Base-by-base conservation (phyloP, 2,329 filamentous ascomycete genomes). In the Grosmannia huntii region DNA sequence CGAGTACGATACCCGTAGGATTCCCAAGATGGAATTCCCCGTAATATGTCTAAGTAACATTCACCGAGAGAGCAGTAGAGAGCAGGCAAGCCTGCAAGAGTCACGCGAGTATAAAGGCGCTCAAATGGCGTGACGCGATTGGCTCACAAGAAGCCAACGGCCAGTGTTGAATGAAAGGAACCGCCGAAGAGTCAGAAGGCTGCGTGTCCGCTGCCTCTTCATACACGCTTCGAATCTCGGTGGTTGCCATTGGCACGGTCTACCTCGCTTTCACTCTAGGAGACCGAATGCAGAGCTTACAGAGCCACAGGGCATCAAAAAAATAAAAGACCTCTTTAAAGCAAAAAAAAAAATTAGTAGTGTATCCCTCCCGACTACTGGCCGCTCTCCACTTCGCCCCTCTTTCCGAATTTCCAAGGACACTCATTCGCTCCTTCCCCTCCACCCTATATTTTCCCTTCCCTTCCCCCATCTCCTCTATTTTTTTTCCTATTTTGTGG, bases 401-500 rank as follows among this genome's bases (percentile, higher is more conserved):
- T 58, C 56, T 57, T 61, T 59, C 51, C 46, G 46, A 60, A 58
- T 53, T 58, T 58, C 57, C 54, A 57, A 21, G 41, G 46, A 33
- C 49, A 53, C 58, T 59, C 58, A 61, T 61, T 61, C 60, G 60
- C 60, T 60, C 58, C 41, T 61, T 60, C 60, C 61, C 60, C 60
- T 63, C 61, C 61, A 61, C 59, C 57, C 57, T 62, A 58, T 60
- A 58, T 56, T 50, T 53, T 56, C 33, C 52, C 44, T 59, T 48
- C 50, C 27, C 49, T 36, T 57, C 56, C 53, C 46, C 67, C 33
- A 55, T 53, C 31, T 55, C 44, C 38, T 58, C 25, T 60, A 58
- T 60, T 60, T 60, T 60, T 57, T 62, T 61, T 62, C 61, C 56
- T 53, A 28, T 56, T 56, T 49, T 54, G 55, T 55, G 53, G 41